These are phyloP conservation scores for Dalbergia cochinchinensis DNA, from an alignment of 306 rosid genomes.

Conservation along the genomic window DNA sequence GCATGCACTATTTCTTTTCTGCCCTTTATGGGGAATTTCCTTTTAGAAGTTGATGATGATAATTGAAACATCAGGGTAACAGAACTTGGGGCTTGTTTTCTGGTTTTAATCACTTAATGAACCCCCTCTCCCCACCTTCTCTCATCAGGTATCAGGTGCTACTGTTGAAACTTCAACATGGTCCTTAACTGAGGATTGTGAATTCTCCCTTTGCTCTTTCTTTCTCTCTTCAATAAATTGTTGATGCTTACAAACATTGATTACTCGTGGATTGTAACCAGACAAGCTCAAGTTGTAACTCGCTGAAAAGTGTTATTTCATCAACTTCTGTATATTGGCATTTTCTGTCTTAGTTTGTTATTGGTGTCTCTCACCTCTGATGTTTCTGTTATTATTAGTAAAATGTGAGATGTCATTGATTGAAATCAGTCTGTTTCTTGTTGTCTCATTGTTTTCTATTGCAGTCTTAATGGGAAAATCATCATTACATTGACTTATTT, in stretches of 20 bases:
- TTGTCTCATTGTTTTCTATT: constrained; percentile 37
- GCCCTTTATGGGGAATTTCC: constrained; percentile 34
- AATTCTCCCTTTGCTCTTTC: constrained; percentile 21
- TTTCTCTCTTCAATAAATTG: constrained; percentile 32
- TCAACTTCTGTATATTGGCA: constrained; percentile 39
- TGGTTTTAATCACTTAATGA: constrained; percentile 14
- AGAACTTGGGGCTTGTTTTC: constrained; percentile 27
- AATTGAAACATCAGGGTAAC: constrained; percentile 29
- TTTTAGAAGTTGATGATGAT: constrained; percentile 36
- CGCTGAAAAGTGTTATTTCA: constrained; percentile 44
- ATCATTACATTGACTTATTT: constrained; percentile 34
- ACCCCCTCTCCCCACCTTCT: background rate
- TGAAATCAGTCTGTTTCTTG: constrained; percentile 34
- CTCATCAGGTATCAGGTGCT: constrained; percentile 7
- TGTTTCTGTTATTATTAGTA: constrained; percentile 32
- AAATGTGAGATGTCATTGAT: constrained; percentile 32
- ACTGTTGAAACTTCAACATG: constrained; percentile 28
- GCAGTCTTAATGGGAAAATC: constrained; percentile 42
- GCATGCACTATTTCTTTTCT: constrained; percentile 15
- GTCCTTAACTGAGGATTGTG: constrained; percentile 20
- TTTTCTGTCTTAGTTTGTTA: constrained; percentile 40
- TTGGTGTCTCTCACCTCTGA: constrained; percentile 37
- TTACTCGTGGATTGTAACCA: constrained; percentile 29
- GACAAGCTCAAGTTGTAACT: constrained; percentile 38
- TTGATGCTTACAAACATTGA: constrained; percentile 34